Evolutionary conservation across 176 grass and related monocot genomes (phyloP).

Genomic region (Chrysopogon serrulatus): DNA sequence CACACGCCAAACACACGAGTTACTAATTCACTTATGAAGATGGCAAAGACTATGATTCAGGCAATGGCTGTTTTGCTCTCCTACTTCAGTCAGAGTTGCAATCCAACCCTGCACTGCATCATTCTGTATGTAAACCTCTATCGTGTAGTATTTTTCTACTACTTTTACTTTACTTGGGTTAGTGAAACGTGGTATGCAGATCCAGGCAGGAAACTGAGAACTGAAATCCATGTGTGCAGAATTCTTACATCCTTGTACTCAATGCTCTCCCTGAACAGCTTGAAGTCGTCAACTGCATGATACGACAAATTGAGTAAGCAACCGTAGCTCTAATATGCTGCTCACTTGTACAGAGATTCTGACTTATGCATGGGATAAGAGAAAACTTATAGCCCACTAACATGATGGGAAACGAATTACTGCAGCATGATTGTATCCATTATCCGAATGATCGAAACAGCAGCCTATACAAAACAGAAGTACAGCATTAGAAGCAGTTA

Average conservation of each 20-base stretch:
- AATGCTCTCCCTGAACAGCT: slow-evolving; percentile 58
- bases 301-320: slow-evolving; percentile 14
- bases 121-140: neutral
- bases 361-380: neutral
- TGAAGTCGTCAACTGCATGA: slow-evolving; percentile 65
- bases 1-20: neutral
- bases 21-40: neutral
- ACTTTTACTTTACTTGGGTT: neutral
- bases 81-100: neutral
- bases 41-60: neutral
- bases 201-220: neutral
- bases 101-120: neutral
- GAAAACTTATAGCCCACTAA: slow-evolving; percentile 37
- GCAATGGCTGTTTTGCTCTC: neutral
- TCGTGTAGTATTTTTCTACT: neutral
- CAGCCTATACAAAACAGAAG: slow-evolving; percentile 48
- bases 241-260: slow-evolving; percentile 76
- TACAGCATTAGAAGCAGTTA: neutral
- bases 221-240: slow-evolving; percentile 2
- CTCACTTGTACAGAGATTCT: neutral
- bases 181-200: neutral
- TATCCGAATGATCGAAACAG: slow-evolving; percentile 45
- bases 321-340: neutral
- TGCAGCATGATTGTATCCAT: slow-evolving; percentile 66
- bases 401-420: slow-evolving; percentile 86